Percentiles rank a stretch among this genome's conserved stretches.
Conservation (phyloP, 306 rosid species). For the Luffa aegyptiaca region DNA sequence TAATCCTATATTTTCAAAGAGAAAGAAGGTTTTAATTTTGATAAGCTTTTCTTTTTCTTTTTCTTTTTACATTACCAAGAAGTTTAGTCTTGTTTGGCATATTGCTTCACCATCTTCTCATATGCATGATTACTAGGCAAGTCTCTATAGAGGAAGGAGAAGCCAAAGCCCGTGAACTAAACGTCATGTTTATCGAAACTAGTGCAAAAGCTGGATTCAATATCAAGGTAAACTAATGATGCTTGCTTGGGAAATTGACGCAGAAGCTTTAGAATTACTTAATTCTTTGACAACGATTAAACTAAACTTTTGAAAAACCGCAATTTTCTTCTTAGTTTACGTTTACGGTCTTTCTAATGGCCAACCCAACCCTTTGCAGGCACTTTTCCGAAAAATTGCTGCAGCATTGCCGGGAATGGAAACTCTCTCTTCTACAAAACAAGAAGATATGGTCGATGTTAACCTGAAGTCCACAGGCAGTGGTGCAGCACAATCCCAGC, state of each 20-base stretch:
- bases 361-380: slow-evolving; percentile 18
- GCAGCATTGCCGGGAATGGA: slow-evolving; percentile 96
- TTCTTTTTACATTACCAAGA: background rate
- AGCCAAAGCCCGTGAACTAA: slow-evolving; percentile 64
- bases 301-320: background rate
- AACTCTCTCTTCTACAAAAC: slow-evolving; percentile 71
- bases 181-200: slow-evolving; percentile 82
- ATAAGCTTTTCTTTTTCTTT: background rate
- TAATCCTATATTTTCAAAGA: background rate
- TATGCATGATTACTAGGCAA: slow-evolving; percentile 41
- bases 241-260: background rate
- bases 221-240: slow-evolving; percentile 43
- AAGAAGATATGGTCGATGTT: slow-evolving; percentile 91
- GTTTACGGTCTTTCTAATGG: background rate
- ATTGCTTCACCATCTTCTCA: background rate
- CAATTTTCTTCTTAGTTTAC: background rate
- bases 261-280: background rate
- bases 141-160: slow-evolving; percentile 90
- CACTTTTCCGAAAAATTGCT: slow-evolving; percentile 81
- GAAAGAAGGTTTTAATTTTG: background rate
- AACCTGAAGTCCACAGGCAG: slow-evolving; percentile 58
- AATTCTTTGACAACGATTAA: background rate
- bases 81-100: background rate
- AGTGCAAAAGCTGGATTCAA: slow-evolving; percentile 93
- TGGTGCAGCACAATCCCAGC: slow-evolving; percentile 34